Percentiles rank a stretch among this genome's conserved stretches.
Evolutionary conservation across 768 basidiomycete genomes (phyloP).

Genomic region (Fomitopsis pulvina): DNA sequence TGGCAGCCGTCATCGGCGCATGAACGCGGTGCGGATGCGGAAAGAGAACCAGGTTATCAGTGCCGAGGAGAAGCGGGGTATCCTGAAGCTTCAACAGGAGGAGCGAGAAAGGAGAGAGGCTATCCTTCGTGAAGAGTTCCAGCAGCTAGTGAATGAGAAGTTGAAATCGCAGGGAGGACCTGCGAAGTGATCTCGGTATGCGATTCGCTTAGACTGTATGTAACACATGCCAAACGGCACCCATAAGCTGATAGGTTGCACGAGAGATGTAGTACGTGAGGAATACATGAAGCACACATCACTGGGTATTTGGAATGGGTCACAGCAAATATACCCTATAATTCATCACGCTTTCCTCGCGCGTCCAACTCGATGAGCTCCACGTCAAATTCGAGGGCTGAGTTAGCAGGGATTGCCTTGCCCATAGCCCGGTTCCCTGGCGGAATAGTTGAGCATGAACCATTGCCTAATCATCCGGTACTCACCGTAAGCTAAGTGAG

Average conservation of each 20-base stretch:
- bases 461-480: constrained; percentile 5
- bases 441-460: not conserved
- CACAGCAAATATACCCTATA: constrained; percentile 29
- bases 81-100: constrained; percentile 90
- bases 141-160: constrained; percentile 71
- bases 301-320: not conserved
- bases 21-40: constrained; percentile 98
- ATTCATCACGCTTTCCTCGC: constrained; percentile 41
- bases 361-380: constrained; percentile 67
- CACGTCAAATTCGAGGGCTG: constrained; percentile 81
- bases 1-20: constrained; percentile 87
- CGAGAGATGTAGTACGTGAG: no score
- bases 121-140: constrained; percentile 85
- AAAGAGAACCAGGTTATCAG: constrained; percentile 99
- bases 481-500: constrained; percentile 78
- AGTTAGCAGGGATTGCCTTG: constrained; percentile 66
- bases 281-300: not conserved
- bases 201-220: no score
- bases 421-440: constrained; percentile 73
- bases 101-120: constrained; percentile 89
- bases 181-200: constrained; percentile 14
- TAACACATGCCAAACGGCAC: no score
- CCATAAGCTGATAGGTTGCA: no score
- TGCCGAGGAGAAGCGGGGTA: constrained; percentile 96
- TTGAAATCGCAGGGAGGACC: constrained; percentile 37